Conservation (phyloP, 2,329 filamentous ascomycete genomes). For the Septoria petroselini region DNA sequence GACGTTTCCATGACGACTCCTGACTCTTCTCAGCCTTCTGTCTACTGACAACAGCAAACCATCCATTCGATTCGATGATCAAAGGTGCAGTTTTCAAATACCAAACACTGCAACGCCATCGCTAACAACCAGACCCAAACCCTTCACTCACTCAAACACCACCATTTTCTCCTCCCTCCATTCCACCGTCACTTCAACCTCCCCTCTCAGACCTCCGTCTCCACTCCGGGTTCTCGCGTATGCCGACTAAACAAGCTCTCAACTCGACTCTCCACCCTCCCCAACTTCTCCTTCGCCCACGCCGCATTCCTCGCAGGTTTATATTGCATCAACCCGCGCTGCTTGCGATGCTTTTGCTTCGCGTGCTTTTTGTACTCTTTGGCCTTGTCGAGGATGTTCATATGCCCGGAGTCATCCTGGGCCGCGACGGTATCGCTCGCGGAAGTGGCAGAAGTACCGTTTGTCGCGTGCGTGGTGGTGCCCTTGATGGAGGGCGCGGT, state of each 20-base stretch:
- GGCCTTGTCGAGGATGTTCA: constrained; percentile 48
- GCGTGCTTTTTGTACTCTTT: constrained; percentile 60
- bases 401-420: constrained; percentile 25
- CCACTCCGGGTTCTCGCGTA: constrained; percentile 58
- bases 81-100: no score
- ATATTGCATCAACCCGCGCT: constrained; percentile 74
- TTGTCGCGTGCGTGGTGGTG: background rate
- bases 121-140: no score
- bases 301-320: constrained; percentile 50
- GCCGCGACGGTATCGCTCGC: constrained; percentile 6
- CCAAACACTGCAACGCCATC: no score
- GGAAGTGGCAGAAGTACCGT: background rate
- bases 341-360: constrained; percentile 61
- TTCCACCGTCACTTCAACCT: background rate
- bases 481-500: constrained; percentile 2
- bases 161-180: no score
- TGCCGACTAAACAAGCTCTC: constrained; percentile 55
- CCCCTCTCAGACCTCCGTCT: constrained; percentile 62
- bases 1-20: no score
- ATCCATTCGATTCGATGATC: no score
- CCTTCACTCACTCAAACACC: no score
- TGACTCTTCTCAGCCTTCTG: no score
- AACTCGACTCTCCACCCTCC: constrained; percentile 48
- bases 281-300: constrained; percentile 59
- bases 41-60: no score